Evolutionary conservation across 2,329 filamentous ascomycete species (phyloP).

Genomic region (Aspergillus puulaauensis): DNA sequence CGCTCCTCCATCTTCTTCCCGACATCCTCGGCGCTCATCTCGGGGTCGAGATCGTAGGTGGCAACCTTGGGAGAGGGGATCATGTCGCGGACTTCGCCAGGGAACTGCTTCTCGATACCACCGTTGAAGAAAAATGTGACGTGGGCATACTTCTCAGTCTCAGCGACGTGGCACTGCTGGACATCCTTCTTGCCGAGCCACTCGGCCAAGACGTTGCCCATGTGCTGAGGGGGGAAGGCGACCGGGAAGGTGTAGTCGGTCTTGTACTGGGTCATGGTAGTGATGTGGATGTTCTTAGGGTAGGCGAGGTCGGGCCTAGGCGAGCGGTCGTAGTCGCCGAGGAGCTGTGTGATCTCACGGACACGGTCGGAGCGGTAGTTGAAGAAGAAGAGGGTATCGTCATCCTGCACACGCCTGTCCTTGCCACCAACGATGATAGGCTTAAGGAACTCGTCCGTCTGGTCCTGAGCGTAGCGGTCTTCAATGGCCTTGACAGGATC

Average conservation of each 20-base stretch:
- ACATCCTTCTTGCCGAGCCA: conserved; percentile 87
- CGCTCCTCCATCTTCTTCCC: conserved; percentile 88
- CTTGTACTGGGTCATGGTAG: conserved; percentile 99
- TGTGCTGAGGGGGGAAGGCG: conserved; percentile 90
- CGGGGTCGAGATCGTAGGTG: conserved; percentile 91
- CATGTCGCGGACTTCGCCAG: conserved; percentile 87
- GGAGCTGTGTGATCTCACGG: conserved; percentile 90
- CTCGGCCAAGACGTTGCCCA: conserved; percentile 98
- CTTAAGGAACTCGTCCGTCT: conserved; percentile 97
- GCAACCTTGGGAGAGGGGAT: conserved; percentile 92
- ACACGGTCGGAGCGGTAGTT: conserved; percentile 99
- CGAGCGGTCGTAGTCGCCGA: conserved; percentile 89
- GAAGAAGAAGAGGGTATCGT: conserved; percentile 98
- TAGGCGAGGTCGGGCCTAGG: conserved; percentile 88
- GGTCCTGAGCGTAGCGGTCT: conserved; percentile 80
- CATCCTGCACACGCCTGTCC: conserved; percentile 82
- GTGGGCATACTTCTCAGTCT: conserved; percentile 99
- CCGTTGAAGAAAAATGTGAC: conserved; percentile 99
- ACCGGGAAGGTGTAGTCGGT: conserved; percentile 86
- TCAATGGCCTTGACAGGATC: conserved; percentile 86
- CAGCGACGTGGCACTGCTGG: conserved; percentile 93
- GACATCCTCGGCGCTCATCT: conserved; percentile 92
- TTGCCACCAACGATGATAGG: conserved; percentile 92
- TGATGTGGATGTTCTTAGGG: conserved; percentile 81
- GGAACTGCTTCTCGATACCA: conserved; percentile 94